Evolutionary conservation across 345 rosid genomes (phyloP), one percentile per base, ranked within the genome.

Genomic region (Euphorbia tirucalli): DNA sequence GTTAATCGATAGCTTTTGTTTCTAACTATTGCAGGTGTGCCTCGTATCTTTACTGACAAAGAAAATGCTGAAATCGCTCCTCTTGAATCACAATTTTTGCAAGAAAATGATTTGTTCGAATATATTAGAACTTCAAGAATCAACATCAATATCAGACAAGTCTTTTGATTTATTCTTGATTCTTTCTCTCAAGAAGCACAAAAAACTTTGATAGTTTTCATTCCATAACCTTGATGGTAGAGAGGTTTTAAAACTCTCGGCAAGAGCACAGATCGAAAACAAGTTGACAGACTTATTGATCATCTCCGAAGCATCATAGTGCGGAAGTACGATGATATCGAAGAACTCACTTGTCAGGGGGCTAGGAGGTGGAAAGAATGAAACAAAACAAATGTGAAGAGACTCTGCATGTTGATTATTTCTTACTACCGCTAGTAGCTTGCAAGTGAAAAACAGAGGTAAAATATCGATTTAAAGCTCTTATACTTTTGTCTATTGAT

Each of bases 131-230:
- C 83, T 68, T 92, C 93, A 58, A 92, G 98, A 80, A 87, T 92
- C 84, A 90, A 94, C 80, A 86, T 94, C 71, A 93, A 91, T 70
- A 93, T 88, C 67, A 87, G 96, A 83, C 95, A 90, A 81, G 96
- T 92, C 56, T 86, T 83, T 70, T 92, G 76, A 84, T 78, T 62
- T 16, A 0, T 28, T 66, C 1, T 19, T 22, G 30, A 48, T 39
- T 28, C 44, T 25, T 28, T 66, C 3, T 27, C 35, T 21, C 22
- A 27, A 19, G 19, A 61, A 59, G 3, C 18, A 39, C 21, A 56
- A 60, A 24, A 24, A 35, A 35, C 7, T 10, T 9, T 11, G 7
- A 24, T n/a, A 14, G 57, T 19, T 37, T 30, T 52, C 30, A 62
- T 37, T 43, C 27, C 41, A 59, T 37, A 41, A 43, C 3, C 44